Conservation (phyloP, 345 rosid genomes). For the Melaleuca quinquenervia region DNA sequence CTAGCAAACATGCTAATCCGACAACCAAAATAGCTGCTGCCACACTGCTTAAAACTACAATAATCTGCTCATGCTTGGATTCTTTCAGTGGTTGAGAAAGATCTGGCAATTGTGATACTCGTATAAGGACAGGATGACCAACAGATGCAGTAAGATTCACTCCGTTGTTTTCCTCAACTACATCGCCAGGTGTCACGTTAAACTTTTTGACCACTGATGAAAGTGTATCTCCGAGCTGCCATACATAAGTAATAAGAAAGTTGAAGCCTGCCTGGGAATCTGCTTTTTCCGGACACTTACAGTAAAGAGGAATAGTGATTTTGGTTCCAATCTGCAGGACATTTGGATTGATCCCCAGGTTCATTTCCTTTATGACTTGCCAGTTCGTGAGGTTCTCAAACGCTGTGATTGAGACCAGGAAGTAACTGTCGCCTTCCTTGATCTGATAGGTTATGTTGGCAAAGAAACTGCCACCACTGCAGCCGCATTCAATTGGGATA, state of each 20-base stretch:
- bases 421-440: constrained; percentile 34
- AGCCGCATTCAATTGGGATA: constrained; percentile 37
- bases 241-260: constrained; percentile 33
- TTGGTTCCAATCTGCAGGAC: constrained; percentile 25
- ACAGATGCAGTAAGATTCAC: constrained; percentile 13
- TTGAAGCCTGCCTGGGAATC: constrained; percentile 19
- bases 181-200: constrained; percentile 11
- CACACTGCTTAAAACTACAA: constrained; percentile 4
- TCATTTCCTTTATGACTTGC: constrained; percentile 21
- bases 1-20: constrained; percentile 3
- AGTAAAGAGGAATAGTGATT: constrained; percentile 38
- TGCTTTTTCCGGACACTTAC: constrained; percentile 39
- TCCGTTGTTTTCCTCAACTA: constrained; percentile 25
- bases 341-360: constrained; percentile 22
- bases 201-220: constrained; percentile 20
- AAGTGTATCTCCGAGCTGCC: constrained; percentile 35
- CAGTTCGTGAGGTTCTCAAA: constrained; percentile 41
- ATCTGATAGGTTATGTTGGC: constrained; percentile 42
- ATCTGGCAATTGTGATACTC: constrained; percentile 26
- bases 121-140: constrained; percentile 32
- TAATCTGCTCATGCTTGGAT: constrained; percentile 5
- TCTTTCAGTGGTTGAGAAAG: constrained; percentile 17
- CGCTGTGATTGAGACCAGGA: constrained; percentile 17
- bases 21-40: constrained; percentile 13
- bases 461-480: constrained; percentile 28